These are phyloP conservation scores for Starmerella geochares DNA, from an alignment of 805 yeast species.

Conservation along the genomic window DNA sequence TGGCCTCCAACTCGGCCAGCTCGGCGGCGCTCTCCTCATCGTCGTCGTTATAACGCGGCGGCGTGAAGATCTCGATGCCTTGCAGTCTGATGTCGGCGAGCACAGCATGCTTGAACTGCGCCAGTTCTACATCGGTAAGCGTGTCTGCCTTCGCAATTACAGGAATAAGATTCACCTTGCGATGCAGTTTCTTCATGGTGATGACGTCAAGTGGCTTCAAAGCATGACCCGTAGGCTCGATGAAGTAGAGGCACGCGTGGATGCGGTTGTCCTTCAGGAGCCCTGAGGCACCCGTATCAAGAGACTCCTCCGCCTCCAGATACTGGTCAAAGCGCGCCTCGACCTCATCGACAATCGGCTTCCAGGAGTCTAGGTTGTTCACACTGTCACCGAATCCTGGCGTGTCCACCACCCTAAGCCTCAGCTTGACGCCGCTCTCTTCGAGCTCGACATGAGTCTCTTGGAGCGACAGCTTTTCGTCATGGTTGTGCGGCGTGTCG, in stretches of 20 bases:
- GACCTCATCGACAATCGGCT: conserved; percentile 83
- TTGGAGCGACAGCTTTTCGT: conserved; percentile 40
- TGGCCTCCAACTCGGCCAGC: conserved; percentile 55
- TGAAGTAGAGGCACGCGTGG: conserved; percentile 86
- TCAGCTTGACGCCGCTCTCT: conserved; percentile 85
- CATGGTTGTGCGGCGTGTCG: conserved; percentile 30
- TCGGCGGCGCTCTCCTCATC: conserved; percentile 71
- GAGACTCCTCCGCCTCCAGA: conserved; percentile 79
- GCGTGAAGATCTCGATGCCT: conserved; percentile 64
- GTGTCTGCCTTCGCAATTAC: conserved; percentile 92
- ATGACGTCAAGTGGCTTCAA: conserved; percentile 79
- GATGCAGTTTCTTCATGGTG: conserved; percentile 78
- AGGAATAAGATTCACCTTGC: conserved; percentile 88
- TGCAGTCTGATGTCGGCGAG: conserved; percentile 65
- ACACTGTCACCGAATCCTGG: conserved; percentile 92
- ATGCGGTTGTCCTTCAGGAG: conserved; percentile 65
- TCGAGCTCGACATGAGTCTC: conserved; percentile 64
- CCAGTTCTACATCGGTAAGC: conserved; percentile 75
- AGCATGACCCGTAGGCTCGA: conserved; percentile 95
- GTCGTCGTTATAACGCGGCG: conserved; percentile 66
- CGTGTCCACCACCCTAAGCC: conserved; percentile 73
- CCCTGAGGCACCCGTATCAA: conserved; percentile 48
- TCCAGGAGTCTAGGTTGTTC: conserved; percentile 72
- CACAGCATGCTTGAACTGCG: conserved; percentile 64
- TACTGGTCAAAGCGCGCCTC: conserved; percentile 76